Conservation (phyloP, 331 rosid species). For the Malus hybrid region DNA sequence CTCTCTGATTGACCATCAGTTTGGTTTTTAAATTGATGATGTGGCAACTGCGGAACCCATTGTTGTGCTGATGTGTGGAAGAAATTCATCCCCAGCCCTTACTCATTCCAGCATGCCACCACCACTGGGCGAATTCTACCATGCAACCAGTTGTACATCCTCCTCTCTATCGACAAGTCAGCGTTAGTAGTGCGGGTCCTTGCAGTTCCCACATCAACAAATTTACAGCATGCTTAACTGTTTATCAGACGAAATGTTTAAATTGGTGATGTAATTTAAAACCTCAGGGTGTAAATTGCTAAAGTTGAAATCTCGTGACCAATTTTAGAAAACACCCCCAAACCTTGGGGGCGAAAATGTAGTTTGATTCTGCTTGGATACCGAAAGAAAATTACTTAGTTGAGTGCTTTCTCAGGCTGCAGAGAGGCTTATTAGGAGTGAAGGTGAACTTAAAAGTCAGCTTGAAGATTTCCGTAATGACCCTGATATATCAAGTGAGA, state of each 20-base stretch:
- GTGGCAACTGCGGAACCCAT: not conserved
- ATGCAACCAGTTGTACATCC: not conserved
- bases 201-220: not conserved
- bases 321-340: not conserved
- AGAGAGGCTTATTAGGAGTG: conserved; percentile 68
- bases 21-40: not conserved
- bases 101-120: not conserved
- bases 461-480: conserved; percentile 63
- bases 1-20: not conserved
- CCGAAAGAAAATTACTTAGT: not conserved
- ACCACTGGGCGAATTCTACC: not conserved
- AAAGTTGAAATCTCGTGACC: not conserved
- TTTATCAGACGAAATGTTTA: not conserved
- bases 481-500: conserved; percentile 71
- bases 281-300: not conserved
- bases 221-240: not conserved
- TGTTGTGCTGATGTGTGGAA: not conserved
- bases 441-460: conserved; percentile 65
- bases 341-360: not conserved
- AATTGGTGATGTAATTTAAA: not conserved
- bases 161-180: not conserved
- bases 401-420: conserved; percentile 63
- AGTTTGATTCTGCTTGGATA: not conserved
- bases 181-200: not conserved
- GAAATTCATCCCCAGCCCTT: not conserved